These are phyloP conservation scores for Phytopythium helicoides DNA, from an alignment of 352 stramenopile genomes.

Conservation along the genomic window DNA sequence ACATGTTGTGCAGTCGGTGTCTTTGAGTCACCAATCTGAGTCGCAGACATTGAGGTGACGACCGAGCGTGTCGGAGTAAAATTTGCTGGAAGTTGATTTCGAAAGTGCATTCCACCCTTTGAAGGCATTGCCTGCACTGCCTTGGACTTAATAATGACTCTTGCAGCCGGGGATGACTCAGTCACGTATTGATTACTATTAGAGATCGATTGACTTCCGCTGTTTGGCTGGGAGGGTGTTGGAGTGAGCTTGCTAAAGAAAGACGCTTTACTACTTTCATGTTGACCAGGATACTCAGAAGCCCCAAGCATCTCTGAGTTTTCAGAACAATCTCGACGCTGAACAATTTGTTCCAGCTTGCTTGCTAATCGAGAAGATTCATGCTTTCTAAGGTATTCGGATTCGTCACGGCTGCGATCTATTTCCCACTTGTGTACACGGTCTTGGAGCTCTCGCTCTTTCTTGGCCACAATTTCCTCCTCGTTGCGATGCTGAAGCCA, in stretches of 20 bases:
- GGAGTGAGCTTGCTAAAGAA: no score
- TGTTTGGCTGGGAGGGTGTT: no score
- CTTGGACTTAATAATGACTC: conserved; percentile 29
- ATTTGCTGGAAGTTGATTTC: conserved; percentile 64
- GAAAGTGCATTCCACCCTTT: conserved; percentile 66
- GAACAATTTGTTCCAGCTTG: conserved; percentile 33
- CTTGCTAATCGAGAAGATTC: conserved; percentile 57
- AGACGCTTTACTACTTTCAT: no score
- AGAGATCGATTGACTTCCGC: no score
- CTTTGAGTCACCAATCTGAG: not conserved
- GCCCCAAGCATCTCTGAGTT: not conserved
- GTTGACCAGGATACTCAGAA: not conserved
- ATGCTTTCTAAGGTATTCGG: conserved; percentile 59
- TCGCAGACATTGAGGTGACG: conserved; percentile 1
- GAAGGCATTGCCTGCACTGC: conserved; percentile 13
- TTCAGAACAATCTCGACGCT: not conserved
- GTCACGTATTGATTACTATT: not conserved
- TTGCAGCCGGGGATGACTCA: conserved; percentile 7
- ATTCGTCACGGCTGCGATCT: conserved; percentile 64
- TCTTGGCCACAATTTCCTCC: conserved; percentile 36
- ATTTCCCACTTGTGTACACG: conserved; percentile 58
- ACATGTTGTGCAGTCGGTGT: not conserved
- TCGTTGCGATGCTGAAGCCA: conserved; percentile 56
- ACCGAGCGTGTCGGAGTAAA: conserved; percentile 35
- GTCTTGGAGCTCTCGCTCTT: conserved; percentile 46